A percentile compares a stretch with the other conserved stretches of the same genome.
Conservation (phyloP, 179 eudicot genomes). For the Carnegiea gigantea region DNA sequence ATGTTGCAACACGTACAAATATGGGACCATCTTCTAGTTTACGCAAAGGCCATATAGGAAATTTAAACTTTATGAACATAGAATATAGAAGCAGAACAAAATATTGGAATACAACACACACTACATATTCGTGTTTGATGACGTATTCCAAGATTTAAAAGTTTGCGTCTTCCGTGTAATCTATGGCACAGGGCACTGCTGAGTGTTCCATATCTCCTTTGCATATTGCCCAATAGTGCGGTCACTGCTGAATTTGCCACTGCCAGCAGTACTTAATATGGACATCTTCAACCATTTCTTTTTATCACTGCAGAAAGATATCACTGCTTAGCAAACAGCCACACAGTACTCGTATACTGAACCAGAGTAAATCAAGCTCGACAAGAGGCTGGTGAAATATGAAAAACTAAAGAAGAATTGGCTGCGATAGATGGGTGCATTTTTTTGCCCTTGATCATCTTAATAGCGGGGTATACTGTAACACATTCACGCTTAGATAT, state of each 20-base stretch:
- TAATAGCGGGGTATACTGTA: too few species aligned
- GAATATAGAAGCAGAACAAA: neutral
- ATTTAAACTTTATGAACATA: neutral
- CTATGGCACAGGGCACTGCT: slow-evolving; percentile 66
- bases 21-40: neutral
- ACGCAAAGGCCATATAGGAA: neutral
- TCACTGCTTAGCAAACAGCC: neutral
- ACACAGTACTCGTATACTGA: neutral
- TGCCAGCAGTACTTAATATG: slow-evolving; percentile 90
- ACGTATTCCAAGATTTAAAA: neutral
- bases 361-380: neutral
- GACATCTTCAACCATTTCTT: slow-evolving; percentile 96
- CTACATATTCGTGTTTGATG: too few species aligned
- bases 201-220: slow-evolving; percentile 87
- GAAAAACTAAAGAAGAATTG: neutral
- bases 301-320: slow-evolving; percentile 59
- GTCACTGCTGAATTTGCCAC: slow-evolving; percentile 98
- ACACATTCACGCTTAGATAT: too few species aligned
- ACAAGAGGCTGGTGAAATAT: neutral
- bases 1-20: neutral
- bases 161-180: neutral
- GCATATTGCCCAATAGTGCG: slow-evolving; percentile 92
- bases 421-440: neutral
- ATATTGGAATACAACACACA: neutral
- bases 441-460: too few species aligned